Percentiles rank a stretch among this genome's conserved stretches.
Evolutionary conservation across 1,139 yeast genomes (phyloP).

Genomic region (Pneumocystis jirovecii): DNA sequence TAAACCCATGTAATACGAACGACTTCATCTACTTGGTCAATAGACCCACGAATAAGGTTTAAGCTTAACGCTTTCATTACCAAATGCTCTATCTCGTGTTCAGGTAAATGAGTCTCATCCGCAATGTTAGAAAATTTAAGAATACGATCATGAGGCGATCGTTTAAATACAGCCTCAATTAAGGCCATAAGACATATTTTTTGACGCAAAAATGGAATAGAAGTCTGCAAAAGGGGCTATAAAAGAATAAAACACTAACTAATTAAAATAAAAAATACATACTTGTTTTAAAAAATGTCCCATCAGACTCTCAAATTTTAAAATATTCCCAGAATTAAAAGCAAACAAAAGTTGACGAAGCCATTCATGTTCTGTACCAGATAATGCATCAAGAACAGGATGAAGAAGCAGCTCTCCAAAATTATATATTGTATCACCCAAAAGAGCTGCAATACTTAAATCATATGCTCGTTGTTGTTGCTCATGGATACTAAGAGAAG

Average conservation of each 20-base stretch:
- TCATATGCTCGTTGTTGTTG: conserved; percentile 58
- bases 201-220: conserved; percentile 61
- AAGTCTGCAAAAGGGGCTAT: conserved; percentile 43
- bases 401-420: conserved; percentile 90
- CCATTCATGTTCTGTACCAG: conserved; percentile 50
- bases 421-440: conserved; percentile 86
- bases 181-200: conserved; percentile 86
- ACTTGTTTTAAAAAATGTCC: conserved; percentile 28
- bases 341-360: conserved; percentile 52
- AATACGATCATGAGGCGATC: conserved; percentile 59
- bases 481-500: conserved; percentile 39
- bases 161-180: conserved; percentile 70
- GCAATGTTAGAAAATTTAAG: conserved; percentile 63
- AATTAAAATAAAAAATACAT: not conserved
- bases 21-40: conserved; percentile 68
- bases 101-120: conserved; percentile 50
- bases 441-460: conserved; percentile 68
- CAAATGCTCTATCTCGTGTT: conserved; percentile 71
- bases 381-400: conserved; percentile 53
- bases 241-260: not conserved
- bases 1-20: conserved; percentile 87
- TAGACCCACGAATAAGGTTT: conserved; percentile 67
- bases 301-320: conserved; percentile 38
- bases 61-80: conserved; percentile 83
- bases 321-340: conserved; percentile 66